phyloP scores from a whole-genome alignment of 768 basidiomycete genomes.

The Termitomyces sp. region DNA sequence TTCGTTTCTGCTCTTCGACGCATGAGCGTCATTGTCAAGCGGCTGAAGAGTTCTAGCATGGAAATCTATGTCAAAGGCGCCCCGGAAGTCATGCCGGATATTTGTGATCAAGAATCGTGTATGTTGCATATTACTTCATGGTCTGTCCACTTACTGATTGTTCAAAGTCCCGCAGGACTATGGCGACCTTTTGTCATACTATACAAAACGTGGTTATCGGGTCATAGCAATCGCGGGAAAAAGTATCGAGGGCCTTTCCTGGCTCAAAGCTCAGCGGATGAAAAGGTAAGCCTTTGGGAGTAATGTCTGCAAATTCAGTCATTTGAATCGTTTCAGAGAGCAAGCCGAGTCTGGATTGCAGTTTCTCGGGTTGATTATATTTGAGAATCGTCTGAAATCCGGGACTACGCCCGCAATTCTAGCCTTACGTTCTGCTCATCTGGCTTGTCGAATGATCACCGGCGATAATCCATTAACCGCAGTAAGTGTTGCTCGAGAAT shows the following conservation, averaged over 20 bases:
- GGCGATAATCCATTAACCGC: constrained; percentile 97
- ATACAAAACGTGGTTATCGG: constrained; percentile 93
- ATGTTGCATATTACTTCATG: constrained; percentile 23
- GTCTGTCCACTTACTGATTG: constrained; percentile 2
- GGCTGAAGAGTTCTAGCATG: constrained; percentile 91
- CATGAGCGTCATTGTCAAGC: constrained; percentile 98
- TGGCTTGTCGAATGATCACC: constrained; percentile 96
- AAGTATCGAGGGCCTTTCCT: constrained; percentile 87
- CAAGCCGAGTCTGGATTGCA: constrained; percentile 87
- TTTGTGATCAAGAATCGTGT: constrained; percentile 93
- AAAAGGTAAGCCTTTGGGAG: constrained; percentile 56
- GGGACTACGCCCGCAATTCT: constrained; percentile 90
- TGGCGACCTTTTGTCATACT: constrained; percentile 93
- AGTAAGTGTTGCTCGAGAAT: constrained; percentile 94
- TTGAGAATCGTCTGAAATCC: constrained; percentile 95
- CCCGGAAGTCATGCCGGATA: constrained; percentile 95
- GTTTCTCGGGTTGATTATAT: constrained; percentile 94
- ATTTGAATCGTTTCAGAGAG: constrained; percentile 49
- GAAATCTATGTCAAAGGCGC: constrained; percentile 99
- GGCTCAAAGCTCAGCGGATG: constrained; percentile 96
- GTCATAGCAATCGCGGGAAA: constrained; percentile 99
- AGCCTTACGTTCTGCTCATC: constrained; percentile 79
- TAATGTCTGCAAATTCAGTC: background rate
- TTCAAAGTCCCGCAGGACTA: constrained; percentile 88
- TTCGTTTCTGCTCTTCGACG: constrained; percentile 89